phyloP scores from a whole-genome alignment of 306 rosid species.

The Begonia peltatifolia region DNA sequence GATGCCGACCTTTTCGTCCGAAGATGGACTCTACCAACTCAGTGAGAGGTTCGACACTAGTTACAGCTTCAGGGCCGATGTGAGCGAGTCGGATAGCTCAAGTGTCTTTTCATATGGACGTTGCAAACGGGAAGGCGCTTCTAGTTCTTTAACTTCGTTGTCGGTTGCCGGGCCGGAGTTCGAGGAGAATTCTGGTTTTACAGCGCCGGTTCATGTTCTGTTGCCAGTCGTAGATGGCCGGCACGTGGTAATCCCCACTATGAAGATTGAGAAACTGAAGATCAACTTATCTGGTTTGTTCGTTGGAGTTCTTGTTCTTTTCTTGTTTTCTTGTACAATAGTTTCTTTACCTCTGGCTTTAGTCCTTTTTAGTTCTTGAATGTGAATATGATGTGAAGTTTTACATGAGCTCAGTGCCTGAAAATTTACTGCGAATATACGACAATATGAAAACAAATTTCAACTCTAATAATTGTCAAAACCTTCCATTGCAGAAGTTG shows the following conservation, averaged over 20 bases:
- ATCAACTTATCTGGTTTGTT: constrained; percentile 19
- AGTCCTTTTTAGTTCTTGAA: neutral
- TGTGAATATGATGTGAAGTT: neutral
- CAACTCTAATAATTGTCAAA: no score
- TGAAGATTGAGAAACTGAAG: constrained; percentile 6
- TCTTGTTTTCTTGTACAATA: neutral
- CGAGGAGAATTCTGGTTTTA: neutral
- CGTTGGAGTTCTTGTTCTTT: neutral
- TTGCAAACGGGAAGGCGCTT: constrained; percentile 11
- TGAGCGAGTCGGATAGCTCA: constrained; percentile 27
- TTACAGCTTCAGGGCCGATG: constrained; percentile 28
- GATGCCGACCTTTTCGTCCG: constrained; percentile 27
- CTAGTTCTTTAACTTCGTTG: constrained; percentile 13
- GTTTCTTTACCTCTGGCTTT: neutral
- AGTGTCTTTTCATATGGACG: constrained; percentile 13
- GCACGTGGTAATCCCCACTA: constrained; percentile 8
- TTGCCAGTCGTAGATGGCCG: constrained; percentile 11
- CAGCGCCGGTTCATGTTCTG: neutral
- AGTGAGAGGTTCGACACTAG: constrained; percentile 17
- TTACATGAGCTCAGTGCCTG: no score
- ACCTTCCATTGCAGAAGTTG: constrained; percentile 28
- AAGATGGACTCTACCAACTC: constrained; percentile 14
- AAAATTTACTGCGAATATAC: no score
- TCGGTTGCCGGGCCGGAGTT: constrained; percentile 6
- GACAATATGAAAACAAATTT: no score